Percentiles rank a stretch among this genome's conserved stretches.
Evolutionary conservation across 768 basidiomycete genomes (phyloP).

Genomic region (Lactarius trivialis): DNA sequence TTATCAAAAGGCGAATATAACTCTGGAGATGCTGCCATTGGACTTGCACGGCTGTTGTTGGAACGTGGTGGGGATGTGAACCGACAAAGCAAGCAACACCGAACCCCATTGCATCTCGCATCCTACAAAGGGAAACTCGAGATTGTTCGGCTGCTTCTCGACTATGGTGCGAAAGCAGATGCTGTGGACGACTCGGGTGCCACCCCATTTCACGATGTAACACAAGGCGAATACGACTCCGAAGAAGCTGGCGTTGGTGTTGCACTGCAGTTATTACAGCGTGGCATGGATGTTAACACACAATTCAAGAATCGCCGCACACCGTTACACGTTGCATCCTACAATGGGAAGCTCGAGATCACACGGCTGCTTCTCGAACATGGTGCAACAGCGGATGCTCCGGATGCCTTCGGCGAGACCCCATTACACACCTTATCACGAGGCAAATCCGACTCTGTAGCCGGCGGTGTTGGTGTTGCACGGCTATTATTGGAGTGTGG

Average conservation of each 20-base stretch:
- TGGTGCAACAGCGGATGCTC: neutral
- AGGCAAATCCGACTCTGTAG: neutral
- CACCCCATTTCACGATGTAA: neutral
- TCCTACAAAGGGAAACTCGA: neutral
- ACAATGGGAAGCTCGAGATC: neutral
- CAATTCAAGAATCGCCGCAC: accelerated
- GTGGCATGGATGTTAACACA: neutral
- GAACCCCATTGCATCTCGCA: neutral
- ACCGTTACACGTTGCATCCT: neutral
- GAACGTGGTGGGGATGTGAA: neutral
- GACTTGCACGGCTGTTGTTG: too few species aligned
- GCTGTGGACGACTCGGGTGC: neutral
- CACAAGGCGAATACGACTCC: neutral
- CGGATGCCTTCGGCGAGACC: accelerated
- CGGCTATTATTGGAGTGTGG: too few species aligned
- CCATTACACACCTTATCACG: neutral
- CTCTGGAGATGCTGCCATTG: too few species aligned
- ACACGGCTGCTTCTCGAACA: neutral
- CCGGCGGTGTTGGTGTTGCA: neutral
- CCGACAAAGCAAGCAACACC: neutral
- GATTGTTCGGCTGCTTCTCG: neutral
- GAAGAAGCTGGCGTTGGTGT: neutral
- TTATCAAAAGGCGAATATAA: too few species aligned
- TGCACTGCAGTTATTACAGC: neutral
- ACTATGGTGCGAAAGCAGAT: neutral